Evolutionary conservation across 1,139 yeast genomes (phyloP), one percentile per base, ranked within the genome.

Genomic region (Kazachstania sp.): DNA sequence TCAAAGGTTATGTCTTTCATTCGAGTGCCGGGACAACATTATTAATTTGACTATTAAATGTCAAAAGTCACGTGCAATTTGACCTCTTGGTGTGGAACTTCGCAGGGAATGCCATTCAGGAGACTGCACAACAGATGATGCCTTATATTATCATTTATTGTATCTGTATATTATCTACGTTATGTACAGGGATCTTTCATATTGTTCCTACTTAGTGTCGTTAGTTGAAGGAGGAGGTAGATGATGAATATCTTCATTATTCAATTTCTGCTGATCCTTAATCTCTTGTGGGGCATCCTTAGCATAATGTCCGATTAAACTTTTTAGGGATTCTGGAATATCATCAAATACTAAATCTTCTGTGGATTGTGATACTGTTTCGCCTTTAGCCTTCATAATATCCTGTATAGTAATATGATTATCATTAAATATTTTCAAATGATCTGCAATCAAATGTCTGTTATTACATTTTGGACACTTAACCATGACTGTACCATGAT

Each of bases 371-470:
- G 83, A 77, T 12, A 88, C 78, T 11, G 77, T 71, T 56, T 88
- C 88, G 1, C 97, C 97, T 56, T 84, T 76, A 0, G 82, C 81
- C 29, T 72, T 72, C 59, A 92, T 65, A n/a, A 88, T 81, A 46
- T 88, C 95, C 60, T 87, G 87, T 39, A 92, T 70, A 15, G 85
- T 86, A 58, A 86, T 77, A 19, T 51, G 52, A 34, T 78, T 72
- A 61, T 90, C 96, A 15, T 81, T 78, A 61, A 90, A 88, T 44
- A 92, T 86, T 67, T 70, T 86, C 57, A 92, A 72, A 65, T 90
- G 95, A 63, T 92, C 98, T 1, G 97, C 95, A 46, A 92, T 90
- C 59, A 92, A 71, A 61, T 92, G 98, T 53, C 97, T 77, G 61
- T 77, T 80, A 56, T 84, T 77, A 66, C 98, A 90, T 11, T 88